Percentiles rank a stretch among this genome's conserved stretches.
phyloP scores from a whole-genome alignment of 306 rosid species.

The Argentina anserina region DNA sequence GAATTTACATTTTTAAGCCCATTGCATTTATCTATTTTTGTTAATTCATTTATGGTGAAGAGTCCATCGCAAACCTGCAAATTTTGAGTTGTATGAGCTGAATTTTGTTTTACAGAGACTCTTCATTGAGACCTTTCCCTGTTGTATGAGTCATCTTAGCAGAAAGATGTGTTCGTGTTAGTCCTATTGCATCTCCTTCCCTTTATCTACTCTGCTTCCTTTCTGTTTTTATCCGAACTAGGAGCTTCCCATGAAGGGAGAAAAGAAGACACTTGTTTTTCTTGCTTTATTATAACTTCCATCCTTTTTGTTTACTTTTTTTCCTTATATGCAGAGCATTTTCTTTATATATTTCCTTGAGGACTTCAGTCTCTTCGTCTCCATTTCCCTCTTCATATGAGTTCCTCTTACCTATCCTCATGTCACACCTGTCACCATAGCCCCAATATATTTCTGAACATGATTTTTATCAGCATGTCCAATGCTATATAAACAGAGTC shows the following conservation, averaged over 20 bases:
- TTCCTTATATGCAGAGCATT: constrained; percentile 17
- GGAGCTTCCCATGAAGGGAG: background rate
- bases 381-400: background rate
- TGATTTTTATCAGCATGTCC: background rate
- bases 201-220: constrained; percentile 1
- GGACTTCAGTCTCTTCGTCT: background rate
- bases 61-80: constrained; percentile 11
- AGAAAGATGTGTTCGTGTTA: background rate
- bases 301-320: constrained; percentile 21
- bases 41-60: constrained; percentile 14
- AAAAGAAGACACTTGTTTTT: background rate
- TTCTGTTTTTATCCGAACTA: constrained; percentile 3
- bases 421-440: constrained; percentile 22
- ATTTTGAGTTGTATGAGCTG: constrained; percentile 4
- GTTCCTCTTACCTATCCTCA: constrained; percentile 8
- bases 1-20: background rate
- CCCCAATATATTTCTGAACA: constrained; percentile 13
- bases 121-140: constrained; percentile 3
- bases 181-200: background rate
- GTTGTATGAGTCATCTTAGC: background rate
- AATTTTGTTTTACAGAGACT: background rate
- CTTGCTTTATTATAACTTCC: background rate
- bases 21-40: constrained; percentile 2
- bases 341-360: constrained; percentile 10
- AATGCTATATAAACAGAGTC: background rate